Percentiles rank a stretch among this genome's conserved stretches.
These are phyloP conservation scores for Acanthochlamys bracteata DNA, from an alignment of 106 monocot species.

Conservation along the genomic window DNA sequence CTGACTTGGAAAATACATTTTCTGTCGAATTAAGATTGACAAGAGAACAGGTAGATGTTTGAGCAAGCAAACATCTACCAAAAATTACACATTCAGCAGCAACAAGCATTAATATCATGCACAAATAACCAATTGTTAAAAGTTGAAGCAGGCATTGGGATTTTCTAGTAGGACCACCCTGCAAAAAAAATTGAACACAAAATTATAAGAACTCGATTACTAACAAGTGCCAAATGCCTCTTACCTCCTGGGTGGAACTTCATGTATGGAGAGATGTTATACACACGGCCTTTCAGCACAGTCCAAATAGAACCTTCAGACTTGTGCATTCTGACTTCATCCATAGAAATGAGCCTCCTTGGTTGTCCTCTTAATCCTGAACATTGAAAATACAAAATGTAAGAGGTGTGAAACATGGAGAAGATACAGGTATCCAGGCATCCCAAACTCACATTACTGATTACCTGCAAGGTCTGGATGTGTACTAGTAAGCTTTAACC, in stretches of 20 bases:
- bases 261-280: constrained; percentile 86
- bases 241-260: constrained; percentile 99
- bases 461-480: constrained; percentile 96
- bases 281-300: constrained; percentile 87
- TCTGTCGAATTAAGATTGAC: too few relatives aligned
- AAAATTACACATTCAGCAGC: too few relatives aligned
- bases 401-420: background rate
- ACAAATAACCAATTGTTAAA: too few relatives aligned
- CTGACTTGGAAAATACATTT: too few relatives aligned
- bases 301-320: constrained; percentile 75
- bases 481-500: constrained; percentile 82
- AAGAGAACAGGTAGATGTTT: too few relatives aligned
- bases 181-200: background rate
- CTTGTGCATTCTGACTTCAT: constrained; percentile 89
- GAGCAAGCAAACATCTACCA: too few relatives aligned
- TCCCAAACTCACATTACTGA: background rate
- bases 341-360: constrained; percentile 70
- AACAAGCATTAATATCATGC: too few relatives aligned
- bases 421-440: background rate
- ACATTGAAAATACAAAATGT: background rate
- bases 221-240: background rate
- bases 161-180: background rate
- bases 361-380: constrained; percentile 73
- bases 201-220: too few relatives aligned
- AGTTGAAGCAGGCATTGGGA: too few relatives aligned